phyloP scores from a whole-genome alignment of 257 asterid species.

The Nicotiana attenuata region DNA sequence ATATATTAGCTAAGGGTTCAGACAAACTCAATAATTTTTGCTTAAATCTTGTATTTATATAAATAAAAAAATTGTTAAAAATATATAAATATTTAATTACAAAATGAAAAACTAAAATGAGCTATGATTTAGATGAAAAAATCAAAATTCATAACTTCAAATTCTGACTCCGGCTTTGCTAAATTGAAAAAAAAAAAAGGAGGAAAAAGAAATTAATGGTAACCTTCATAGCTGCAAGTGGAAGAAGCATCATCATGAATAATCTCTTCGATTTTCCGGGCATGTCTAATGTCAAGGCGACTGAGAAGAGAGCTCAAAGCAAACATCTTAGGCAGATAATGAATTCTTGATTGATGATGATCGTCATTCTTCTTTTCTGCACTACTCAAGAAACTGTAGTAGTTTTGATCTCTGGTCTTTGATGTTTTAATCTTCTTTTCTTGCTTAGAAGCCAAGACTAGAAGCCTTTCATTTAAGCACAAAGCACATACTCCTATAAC shows the following conservation, averaged over 20 bases:
- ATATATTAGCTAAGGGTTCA: too few relatives aligned
- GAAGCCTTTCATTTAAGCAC: slow-evolving; percentile 72
- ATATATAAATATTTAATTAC: too few relatives aligned
- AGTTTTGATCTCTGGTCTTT: background rate
- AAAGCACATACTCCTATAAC: slow-evolving; percentile 71
- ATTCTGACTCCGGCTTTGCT: background rate
- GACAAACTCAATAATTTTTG: too few relatives aligned
- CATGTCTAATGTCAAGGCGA: slow-evolving; percentile 38
- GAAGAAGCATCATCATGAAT: slow-evolving; percentile 14
- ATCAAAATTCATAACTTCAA: background rate
- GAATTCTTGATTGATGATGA: slow-evolving; percentile 3
- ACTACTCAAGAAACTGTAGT: background rate
- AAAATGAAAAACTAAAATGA: too few relatives aligned
- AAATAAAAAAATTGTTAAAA: too few relatives aligned
- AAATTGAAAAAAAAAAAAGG: background rate
- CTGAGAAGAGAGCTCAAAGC: slow-evolving; percentile 51
- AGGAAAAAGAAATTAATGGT: background rate
- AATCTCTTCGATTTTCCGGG: slow-evolving; percentile 30
- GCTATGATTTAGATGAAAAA: too few relatives aligned
- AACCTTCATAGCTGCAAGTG: slow-evolving; percentile 66
- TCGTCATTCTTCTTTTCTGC: background rate
- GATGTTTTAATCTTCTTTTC: slow-evolving; percentile 7
- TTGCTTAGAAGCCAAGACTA: slow-evolving; percentile 48
- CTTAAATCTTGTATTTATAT: too few relatives aligned
- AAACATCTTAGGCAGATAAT: slow-evolving; percentile 50